Evolutionary conservation across 441 rosid species (phyloP).

Genomic region (Erodium moschatum): DNA sequence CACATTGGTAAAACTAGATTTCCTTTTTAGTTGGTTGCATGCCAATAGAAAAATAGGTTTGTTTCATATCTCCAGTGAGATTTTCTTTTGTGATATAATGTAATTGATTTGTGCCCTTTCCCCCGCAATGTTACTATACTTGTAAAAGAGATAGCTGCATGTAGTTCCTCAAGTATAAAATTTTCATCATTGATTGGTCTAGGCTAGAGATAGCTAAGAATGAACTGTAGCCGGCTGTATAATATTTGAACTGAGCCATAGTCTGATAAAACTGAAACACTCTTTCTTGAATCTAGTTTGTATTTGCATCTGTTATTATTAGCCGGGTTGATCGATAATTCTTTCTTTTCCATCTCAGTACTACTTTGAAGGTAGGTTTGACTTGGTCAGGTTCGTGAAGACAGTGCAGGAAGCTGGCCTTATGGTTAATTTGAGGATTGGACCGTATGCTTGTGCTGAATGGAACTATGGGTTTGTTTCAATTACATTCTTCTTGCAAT

Average conservation of each 20-base stretch:
- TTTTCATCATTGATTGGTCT: not conserved
- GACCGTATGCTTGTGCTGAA: slow-evolving; percentile 69
- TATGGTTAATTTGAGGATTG: slow-evolving; percentile 56
- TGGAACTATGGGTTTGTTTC: slow-evolving; percentile 58
- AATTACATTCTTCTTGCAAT: not conserved
- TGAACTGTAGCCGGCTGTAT: not conserved
- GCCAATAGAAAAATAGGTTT: not conserved
- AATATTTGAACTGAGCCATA: not conserved
- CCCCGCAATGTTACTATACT: not conserved
- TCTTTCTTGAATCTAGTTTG: not conserved
- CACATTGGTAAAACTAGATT: not conserved
- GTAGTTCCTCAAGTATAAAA: not conserved
- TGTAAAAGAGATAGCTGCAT: not conserved
- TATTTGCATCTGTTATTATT: not conserved
- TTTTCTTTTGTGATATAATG: not conserved
- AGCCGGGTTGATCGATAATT: not conserved
- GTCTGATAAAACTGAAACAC: not conserved
- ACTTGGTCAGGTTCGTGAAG: slow-evolving; percentile 50
- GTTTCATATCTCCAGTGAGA: not conserved
- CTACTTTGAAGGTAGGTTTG: slow-evolving; percentile 59
- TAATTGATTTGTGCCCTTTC: not conserved
- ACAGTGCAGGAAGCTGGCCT: slow-evolving; percentile 57
- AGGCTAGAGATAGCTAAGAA: not conserved
- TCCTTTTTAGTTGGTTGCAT: slow-evolving; percentile 1
- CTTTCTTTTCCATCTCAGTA: slow-evolving; percentile 29